phyloP scores from a whole-genome alignment of 495 filamentous ascomycete species.

The Rusavskia elegans region DNA sequence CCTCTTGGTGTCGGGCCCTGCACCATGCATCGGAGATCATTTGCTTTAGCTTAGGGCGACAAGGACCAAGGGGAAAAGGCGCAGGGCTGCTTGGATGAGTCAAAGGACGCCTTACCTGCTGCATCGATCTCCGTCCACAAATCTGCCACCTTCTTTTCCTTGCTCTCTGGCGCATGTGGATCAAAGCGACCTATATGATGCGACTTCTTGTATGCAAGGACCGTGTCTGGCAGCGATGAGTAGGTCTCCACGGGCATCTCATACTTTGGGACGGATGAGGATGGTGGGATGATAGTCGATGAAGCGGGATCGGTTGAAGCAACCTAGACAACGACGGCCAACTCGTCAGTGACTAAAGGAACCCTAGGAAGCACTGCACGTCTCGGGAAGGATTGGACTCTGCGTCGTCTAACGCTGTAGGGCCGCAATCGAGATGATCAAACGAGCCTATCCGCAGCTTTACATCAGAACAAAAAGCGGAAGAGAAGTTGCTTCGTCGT shows the following conservation, averaged over 20 bases:
- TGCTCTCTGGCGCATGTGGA: slow-evolving; percentile 53
- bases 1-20: too few relatives aligned
- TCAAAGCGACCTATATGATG: slow-evolving; percentile 92
- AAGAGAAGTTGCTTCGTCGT: too few relatives aligned
- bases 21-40: too few relatives aligned
- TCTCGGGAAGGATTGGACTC: too few relatives aligned
- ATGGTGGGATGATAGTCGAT: slow-evolving; percentile 52
- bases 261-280: slow-evolving; percentile 72
- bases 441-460: too few relatives aligned
- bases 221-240: slow-evolving; percentile 65
- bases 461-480: too few relatives aligned
- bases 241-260: slow-evolving; percentile 68
- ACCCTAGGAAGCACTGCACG: slow-evolving; percentile 5
- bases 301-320: slow-evolving; percentile 39
- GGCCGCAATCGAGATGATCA: too few relatives aligned
- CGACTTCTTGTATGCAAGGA: slow-evolving; percentile 83
- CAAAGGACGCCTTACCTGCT: slow-evolving; percentile 26
- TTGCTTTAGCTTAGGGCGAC: background rate
- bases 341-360: background rate
- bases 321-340: slow-evolving; percentile 6
- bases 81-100: background rate
- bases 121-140: slow-evolving; percentile 47
- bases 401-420: too few relatives aligned
- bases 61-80: background rate
- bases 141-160: slow-evolving; percentile 51